These are phyloP conservation scores for Knufia fluminis DNA, from an alignment of 2,329 filamentous ascomycete species.

Conservation along the genomic window DNA sequence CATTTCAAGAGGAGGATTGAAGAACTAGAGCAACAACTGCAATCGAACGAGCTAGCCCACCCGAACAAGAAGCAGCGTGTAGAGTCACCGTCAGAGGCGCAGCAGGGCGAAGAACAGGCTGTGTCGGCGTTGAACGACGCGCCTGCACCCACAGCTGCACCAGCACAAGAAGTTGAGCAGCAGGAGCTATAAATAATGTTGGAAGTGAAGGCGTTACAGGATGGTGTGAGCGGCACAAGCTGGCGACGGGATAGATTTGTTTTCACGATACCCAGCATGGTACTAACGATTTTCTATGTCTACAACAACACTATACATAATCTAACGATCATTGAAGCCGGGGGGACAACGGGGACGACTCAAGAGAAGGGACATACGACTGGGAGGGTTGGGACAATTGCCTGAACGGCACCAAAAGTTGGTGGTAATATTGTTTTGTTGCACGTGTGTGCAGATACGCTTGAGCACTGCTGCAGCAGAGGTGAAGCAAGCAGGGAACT, in stretches of 20 bases:
- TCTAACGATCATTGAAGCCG: not conserved
- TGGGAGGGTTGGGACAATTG: not conserved
- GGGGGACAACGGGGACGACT: not conserved
- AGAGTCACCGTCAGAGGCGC: not conserved
- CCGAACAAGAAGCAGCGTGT: slow-evolving; percentile 15
- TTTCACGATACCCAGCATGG: slow-evolving; percentile 10
- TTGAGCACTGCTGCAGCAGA: too few relatives aligned
- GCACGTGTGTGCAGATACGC: too few relatives aligned
- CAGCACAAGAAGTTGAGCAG: not conserved
- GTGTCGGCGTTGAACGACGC: not conserved
- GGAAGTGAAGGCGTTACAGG: not conserved
- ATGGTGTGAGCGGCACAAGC: not conserved
- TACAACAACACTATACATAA: not conserved
- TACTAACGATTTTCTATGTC: slow-evolving; percentile 7
- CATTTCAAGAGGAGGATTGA: slow-evolving; percentile 74
- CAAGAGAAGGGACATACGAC: not conserved
- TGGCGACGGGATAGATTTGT: not conserved
- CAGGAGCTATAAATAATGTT: not conserved
- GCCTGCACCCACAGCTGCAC: not conserved
- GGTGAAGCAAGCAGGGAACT: too few relatives aligned
- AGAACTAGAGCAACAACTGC: slow-evolving; percentile 55
- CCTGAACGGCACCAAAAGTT: not conserved
- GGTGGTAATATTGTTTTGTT: too few relatives aligned
- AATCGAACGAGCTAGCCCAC: slow-evolving; percentile 23
- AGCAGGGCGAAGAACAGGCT: not conserved